Evolutionary conservation across 257 asterid species (phyloP), one percentile per base, ranked within the genome.

Genomic region (Prunella vulgaris): DNA sequence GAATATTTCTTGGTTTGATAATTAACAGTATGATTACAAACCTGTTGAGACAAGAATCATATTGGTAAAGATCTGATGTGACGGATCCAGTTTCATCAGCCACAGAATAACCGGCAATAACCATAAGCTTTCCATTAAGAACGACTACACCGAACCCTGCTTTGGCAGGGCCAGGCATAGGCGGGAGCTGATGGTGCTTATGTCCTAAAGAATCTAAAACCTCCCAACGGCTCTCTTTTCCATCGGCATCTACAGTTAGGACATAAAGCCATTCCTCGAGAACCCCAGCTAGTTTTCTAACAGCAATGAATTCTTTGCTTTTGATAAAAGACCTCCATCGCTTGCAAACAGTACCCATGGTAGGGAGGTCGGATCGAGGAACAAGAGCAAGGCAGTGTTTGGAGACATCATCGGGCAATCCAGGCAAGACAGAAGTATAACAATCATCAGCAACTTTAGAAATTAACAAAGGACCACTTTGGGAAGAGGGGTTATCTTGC

Each of bases 231-330:
- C 82, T 81, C 75, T 76, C 83, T 42, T 80, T 85, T 52, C 95
- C 98, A 27, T 82, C 79, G 58, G 66, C 76, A 59, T 88, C 86
- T 60, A 49, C 59, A 6, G 93, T 88, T 54, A 88, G 78, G 62
- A 90, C 71, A 78, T 86, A 93, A 61, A 93, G 88, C 97, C 96
- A 90, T 72, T 93, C 98, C 82, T 88, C 96, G 4, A 87, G 85
- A 78, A 72, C 25, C 44, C 97, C 97, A 64, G 93, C 96, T 64
- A 90, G 80, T 75, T 78, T 83, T 10, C 98, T 77, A 3, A 93
- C 83, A 20, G 82, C 77, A 33, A 80, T 73, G 40, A 93, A 84
- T 77, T 93, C 98, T 68, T 83, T 82, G 79, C 92, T 90, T 71
- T 40, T 73, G 63, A 93, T 81, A 74, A 86, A 82, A 2, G 91